Base-by-base conservation (phyloP, 345 rosid genomes). In the Iberis pinnata region DNA sequence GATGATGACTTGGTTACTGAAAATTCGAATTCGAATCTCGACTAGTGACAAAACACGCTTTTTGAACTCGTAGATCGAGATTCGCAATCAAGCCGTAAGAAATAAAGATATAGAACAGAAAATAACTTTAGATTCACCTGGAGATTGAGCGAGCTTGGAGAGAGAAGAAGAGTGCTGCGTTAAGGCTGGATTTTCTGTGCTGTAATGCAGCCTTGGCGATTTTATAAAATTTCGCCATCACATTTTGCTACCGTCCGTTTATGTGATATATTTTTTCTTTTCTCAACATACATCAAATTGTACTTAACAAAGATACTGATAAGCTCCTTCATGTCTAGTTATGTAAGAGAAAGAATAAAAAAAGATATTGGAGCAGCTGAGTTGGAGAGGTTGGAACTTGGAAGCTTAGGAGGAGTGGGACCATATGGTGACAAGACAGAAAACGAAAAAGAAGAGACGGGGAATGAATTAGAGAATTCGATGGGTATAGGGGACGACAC, bases 181-280 rank as follows among this genome's bases (percentile, higher is more conserved):
- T 15, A 7, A 4, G n/a, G n/a, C n/a, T 59, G 7, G 61, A n/a
- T 5, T 8, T 14, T 29, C 36, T 59, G 18, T 35, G 51, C 53
- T 60, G 61, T 15, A 59, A 65, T 25, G 57, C 43, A 35, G 46
- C 32, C 11, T 29, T 51, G 5, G 37, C 32, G 52, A 53, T 46
- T 46, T 42, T 16, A 39, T 61, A 59, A 25, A 8, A 4, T 43
- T 22, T 32, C 58, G 5, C 41, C 42, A n/a, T 32, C 15, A 37
- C 39, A 5, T 49, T 38, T 36, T 53, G 24, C 25, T 2, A 22
- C 25, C 8, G 33, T 29, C 8, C 2, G 5, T 29, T 7, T 29
- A 17, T 20, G 12, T 29, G 18, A n/a, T n/a, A n/a, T n/a, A n/a
- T n/a, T n/a, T 51, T 36, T 15, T 12, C 39, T 36, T 53, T 1